These are phyloP conservation scores for Zhuliangozyma blackwelliae DNA, from an alignment of 1,139 yeast species.

Conservation along the genomic window DNA sequence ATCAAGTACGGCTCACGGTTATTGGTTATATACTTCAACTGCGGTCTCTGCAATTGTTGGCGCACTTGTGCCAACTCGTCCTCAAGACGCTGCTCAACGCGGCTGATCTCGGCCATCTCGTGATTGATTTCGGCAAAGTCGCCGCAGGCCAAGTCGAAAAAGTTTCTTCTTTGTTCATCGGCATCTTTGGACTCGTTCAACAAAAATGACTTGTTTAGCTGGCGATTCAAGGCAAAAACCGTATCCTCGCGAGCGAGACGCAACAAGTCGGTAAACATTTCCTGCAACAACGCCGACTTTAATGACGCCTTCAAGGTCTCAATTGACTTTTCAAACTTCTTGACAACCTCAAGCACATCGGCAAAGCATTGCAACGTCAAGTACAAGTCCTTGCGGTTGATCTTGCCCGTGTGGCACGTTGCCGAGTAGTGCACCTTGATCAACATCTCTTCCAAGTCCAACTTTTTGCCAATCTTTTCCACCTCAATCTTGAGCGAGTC, in stretches of 20 bases:
- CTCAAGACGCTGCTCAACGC: slow-evolving; percentile 41
- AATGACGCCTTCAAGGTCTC: slow-evolving; percentile 3
- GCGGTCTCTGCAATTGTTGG: slow-evolving; percentile 50
- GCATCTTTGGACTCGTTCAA: slow-evolving; percentile 41
- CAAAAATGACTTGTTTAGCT: slow-evolving; percentile 58
- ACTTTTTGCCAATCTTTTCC: slow-evolving; percentile 22
- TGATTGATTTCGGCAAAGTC: slow-evolving; percentile 14
- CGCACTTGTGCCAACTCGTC: slow-evolving; percentile 48
- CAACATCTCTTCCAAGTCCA: slow-evolving; percentile 65
- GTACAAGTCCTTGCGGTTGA: slow-evolving; percentile 65
- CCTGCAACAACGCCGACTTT: slow-evolving; percentile 22
- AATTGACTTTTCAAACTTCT: slow-evolving; percentile 22
- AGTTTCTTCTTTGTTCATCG: slow-evolving; percentile 46
- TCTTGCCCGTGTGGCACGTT: slow-evolving; percentile 31
- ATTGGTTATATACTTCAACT: slow-evolving; percentile 51
- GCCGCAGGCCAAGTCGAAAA: slow-evolving; percentile 45
- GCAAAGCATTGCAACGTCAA: slow-evolving; percentile 49
- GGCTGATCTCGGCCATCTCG: slow-evolving; percentile 39
- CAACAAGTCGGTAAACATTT: slow-evolving; percentile 19
- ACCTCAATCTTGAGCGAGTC: slow-evolving; percentile 50
- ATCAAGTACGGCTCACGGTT: slow-evolving; percentile 66
- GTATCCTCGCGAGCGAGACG: slow-evolving; percentile 13
- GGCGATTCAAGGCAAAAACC: slow-evolving; percentile 35
- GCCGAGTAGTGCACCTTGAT: slow-evolving; percentile 63
- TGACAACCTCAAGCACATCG: slow-evolving; percentile 29